These are phyloP conservation scores for Chrysoporthe cubensis DNA, from an alignment of 2,329 filamentous ascomycete species.

Conservation along the genomic window DNA sequence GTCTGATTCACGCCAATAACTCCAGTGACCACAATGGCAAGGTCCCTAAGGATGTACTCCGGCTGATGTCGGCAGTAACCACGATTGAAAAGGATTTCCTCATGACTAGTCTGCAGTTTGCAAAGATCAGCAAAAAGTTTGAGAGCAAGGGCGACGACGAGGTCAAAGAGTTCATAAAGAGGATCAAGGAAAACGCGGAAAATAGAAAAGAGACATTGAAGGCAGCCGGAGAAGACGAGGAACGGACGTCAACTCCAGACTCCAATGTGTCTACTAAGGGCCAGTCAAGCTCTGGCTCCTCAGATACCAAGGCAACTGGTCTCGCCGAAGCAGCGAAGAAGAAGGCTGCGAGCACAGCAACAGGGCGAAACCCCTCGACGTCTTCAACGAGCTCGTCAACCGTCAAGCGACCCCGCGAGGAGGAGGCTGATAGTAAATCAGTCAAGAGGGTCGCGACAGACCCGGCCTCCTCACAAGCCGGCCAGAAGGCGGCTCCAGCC, in stretches of 20 bases:
- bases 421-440: constrained; percentile 42
- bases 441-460: constrained; percentile 45
- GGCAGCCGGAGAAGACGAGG: constrained; percentile 33
- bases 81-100: constrained; percentile 63
- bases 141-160: constrained; percentile 68
- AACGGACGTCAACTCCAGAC: constrained; percentile 28
- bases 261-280: constrained; percentile 16
- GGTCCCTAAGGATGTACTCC: constrained; percentile 58
- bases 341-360: constrained; percentile 24
- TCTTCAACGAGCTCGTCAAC: constrained; percentile 26
- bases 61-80: constrained; percentile 64
- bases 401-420: constrained; percentile 44
- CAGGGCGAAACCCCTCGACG: constrained; percentile 33
- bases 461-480: constrained; percentile 32
- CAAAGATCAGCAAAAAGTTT: constrained; percentile 65
- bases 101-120: constrained; percentile 67
- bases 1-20: constrained; percentile 58
- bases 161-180: constrained; percentile 63
- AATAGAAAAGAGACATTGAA: constrained; percentile 33
- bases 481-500: constrained; percentile 24
- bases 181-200: constrained; percentile 39
- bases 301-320: constrained; percentile 29
- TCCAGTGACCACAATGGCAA: constrained; percentile 56
- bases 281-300: constrained; percentile 1
- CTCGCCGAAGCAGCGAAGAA: constrained; percentile 31